Conservation (phyloP, 2,329 filamentous ascomycete genomes). For the Cladosporium austrohemisphaericum region DNA sequence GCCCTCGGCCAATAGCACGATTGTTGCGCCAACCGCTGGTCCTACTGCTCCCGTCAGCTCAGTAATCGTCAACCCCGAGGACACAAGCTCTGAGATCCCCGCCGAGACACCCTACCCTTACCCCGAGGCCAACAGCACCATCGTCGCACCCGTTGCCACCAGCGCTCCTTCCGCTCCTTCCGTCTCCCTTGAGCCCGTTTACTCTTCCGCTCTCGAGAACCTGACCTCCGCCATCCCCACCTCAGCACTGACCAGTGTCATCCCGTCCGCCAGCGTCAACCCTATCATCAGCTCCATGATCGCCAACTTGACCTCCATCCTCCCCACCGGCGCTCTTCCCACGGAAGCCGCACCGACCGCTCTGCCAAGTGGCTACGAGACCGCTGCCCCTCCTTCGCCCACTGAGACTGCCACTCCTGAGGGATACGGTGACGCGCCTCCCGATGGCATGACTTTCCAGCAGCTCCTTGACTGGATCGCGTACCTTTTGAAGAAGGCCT, state of each 20-base stretch:
- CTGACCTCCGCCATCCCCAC: slow-evolving; percentile 19
- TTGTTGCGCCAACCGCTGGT: slow-evolving; percentile 12
- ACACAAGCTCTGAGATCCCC: not conserved
- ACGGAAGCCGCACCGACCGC: slow-evolving; percentile 19
- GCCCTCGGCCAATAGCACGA: slow-evolving; percentile 15
- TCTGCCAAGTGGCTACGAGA: slow-evolving; percentile 17
- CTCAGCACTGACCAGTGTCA: slow-evolving; percentile 17
- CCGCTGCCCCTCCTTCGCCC: slow-evolving; percentile 9
- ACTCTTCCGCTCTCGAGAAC: slow-evolving; percentile 20
- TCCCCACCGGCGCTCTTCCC: slow-evolving; percentile 18
- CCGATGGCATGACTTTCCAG: slow-evolving; percentile 20
- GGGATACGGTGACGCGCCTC: slow-evolving; percentile 1
- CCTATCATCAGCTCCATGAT: slow-evolving; percentile 19
- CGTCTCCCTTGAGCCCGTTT: slow-evolving; percentile 19
- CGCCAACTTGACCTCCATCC: slow-evolving; percentile 20
- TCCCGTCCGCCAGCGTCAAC: slow-evolving; percentile 22
- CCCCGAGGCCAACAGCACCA: slow-evolving; percentile 12
- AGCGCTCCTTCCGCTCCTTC: slow-evolving; percentile 16
- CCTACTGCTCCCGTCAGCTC: slow-evolving; percentile 5
- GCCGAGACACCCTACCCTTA: not conserved
- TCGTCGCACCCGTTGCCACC: slow-evolving; percentile 11
- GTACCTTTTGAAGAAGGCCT: slow-evolving; percentile 17
- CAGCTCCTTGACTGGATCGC: slow-evolving; percentile 25
- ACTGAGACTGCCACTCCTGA: slow-evolving; percentile 13
- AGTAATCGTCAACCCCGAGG: slow-evolving; percentile 4